Evolutionary conservation across 345 rosid genomes (phyloP).

Genomic region (Rhodomyrtus tomentosa): DNA sequence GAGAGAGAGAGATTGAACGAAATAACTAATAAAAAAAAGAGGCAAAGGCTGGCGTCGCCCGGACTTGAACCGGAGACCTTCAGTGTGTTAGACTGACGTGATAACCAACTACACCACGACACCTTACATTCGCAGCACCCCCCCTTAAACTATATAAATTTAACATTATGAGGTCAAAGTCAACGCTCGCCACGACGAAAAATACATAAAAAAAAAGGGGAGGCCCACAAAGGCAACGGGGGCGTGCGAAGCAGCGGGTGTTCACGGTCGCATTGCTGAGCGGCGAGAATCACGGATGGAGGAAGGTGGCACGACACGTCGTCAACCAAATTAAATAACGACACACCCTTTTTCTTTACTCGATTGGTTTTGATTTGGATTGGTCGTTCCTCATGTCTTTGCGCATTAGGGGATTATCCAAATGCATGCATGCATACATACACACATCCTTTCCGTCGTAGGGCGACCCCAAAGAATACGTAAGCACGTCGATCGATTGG

Average conservation of each 20-base stretch:
- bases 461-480: neutral
- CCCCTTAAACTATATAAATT: rapidly evolving
- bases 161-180: rapidly evolving
- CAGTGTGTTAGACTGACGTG: conserved; percentile 98
- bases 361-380: neutral
- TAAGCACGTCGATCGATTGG: neutral
- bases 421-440: too few species aligned
- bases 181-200: rapidly evolving
- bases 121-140: neutral
- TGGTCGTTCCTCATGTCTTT: neutral
- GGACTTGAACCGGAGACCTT: conserved; percentile 94
- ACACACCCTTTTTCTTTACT: neutral
- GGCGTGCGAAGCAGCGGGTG: neutral
- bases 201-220: rapidly evolving
- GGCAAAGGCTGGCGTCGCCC: conserved; percentile 49
- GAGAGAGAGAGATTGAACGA: neutral
- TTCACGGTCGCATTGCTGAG: neutral
- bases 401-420: neutral
- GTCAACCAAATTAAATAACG: neutral
- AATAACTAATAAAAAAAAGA: neutral
- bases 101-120: conserved; percentile 99
- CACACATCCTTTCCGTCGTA: neutral
- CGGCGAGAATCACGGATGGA: neutral
- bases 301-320: neutral
- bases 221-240: neutral